A percentile compares a stretch with the other conserved stretches of the same genome.
These are phyloP conservation scores for Arthrobotrys iridis DNA, from an alignment of 2,329 filamentous ascomycete genomes.

Conservation along the genomic window DNA sequence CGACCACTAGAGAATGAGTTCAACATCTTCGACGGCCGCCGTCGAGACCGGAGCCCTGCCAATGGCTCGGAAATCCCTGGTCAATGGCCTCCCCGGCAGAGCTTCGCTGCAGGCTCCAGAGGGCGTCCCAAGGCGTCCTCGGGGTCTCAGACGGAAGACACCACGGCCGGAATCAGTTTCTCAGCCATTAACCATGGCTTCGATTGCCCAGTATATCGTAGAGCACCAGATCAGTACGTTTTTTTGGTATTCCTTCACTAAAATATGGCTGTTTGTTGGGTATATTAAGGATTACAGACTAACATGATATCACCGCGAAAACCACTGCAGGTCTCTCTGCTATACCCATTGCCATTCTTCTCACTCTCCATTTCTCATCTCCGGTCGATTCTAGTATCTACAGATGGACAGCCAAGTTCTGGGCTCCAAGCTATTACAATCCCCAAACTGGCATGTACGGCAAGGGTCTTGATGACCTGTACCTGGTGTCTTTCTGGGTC, in stretches of 20 bases:
- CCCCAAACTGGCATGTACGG: slow-evolving; percentile 74
- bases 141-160: slow-evolving; percentile 30
- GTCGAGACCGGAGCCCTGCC: slow-evolving; percentile 24
- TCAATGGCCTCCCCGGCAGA: slow-evolving; percentile 26
- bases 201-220: slow-evolving; percentile 60
- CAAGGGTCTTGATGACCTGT: slow-evolving; percentile 80
- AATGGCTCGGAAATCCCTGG: slow-evolving; percentile 45
- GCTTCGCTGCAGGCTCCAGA: slow-evolving; percentile 38
- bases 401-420: slow-evolving; percentile 84
- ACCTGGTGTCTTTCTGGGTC: slow-evolving; percentile 80
- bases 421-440: slow-evolving; percentile 85
- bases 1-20: slow-evolving; percentile 31
- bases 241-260: not conserved
- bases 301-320: slow-evolving; percentile 10
- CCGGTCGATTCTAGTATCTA: slow-evolving; percentile 73
- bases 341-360: slow-evolving; percentile 83
- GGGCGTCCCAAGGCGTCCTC: slow-evolving; percentile 27
- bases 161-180: slow-evolving; percentile 36
- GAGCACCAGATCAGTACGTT: slow-evolving; percentile 62
- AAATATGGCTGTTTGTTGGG: not conserved
- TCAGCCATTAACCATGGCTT: slow-evolving; percentile 35
- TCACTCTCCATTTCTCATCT: slow-evolving; percentile 82
- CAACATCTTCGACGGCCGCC: slow-evolving; percentile 32
- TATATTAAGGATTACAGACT: slow-evolving; percentile 7
- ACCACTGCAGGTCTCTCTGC: slow-evolving; percentile 75